Percentiles rank a stretch among this genome's conserved stretches.
phyloP scores from a whole-genome alignment of 192 early-diverging fungal species.

The Coemansia sp. region DNA sequence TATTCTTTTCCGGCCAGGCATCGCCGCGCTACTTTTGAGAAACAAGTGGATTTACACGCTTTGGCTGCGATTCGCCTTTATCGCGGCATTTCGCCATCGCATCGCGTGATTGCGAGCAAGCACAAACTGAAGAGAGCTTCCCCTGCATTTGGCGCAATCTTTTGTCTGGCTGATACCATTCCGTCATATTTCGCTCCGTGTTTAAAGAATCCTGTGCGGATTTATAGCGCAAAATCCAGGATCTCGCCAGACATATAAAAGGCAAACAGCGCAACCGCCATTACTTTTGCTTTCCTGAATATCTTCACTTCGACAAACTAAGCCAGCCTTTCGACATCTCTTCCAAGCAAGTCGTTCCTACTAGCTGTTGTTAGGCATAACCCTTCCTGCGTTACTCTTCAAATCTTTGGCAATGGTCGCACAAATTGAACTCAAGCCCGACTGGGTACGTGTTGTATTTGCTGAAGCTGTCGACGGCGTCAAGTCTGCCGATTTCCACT shows the following conservation, averaged over 20 bases:
- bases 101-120: constrained; percentile 8
- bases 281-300: neutral
- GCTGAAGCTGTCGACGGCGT: neutral
- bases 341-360: neutral
- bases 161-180: neutral
- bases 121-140: neutral
- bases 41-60: neutral
- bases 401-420: constrained; percentile 18
- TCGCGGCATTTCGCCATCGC: constrained; percentile 9
- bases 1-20: neutral
- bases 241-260: neutral
- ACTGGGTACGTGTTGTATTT: constrained; percentile 46
- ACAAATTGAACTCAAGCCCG: constrained; percentile 39
- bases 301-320: neutral
- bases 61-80: neutral
- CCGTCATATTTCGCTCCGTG: neutral
- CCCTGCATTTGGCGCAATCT: neutral
- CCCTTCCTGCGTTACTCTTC: too few relatives aligned
- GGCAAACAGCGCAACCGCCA: neutral
- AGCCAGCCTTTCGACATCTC: neutral
- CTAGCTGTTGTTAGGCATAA: neutral
- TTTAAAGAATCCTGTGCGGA: too few relatives aligned
- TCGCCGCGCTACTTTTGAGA: neutral
- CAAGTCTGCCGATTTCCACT: constrained; percentile 44
- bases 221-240: too few relatives aligned